Evolutionary conservation across 75 land plant species (phyloP).

Genomic region (Selaginella moellendorffii): DNA sequence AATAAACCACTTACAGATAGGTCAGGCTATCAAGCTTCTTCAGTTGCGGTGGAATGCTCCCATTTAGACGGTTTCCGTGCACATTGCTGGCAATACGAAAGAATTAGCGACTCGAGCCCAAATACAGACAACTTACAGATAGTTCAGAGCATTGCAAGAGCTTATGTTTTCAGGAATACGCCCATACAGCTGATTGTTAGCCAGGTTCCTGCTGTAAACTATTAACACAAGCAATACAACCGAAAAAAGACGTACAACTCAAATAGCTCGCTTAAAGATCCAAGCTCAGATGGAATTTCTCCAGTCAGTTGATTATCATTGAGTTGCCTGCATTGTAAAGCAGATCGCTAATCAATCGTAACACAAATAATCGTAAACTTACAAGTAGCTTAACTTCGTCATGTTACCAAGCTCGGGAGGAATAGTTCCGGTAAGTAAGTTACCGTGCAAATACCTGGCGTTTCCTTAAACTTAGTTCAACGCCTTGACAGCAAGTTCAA

Average conservation of each 20-base stretch:
- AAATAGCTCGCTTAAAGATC: slow-evolving; percentile 50
- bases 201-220: slow-evolving; percentile 45
- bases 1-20: slow-evolving; percentile 87
- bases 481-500: too few species aligned
- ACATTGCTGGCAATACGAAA: slow-evolving; percentile 48
- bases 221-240: not conserved
- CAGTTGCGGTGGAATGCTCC: slow-evolving; percentile 61
- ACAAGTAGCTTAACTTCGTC: slow-evolving; percentile 36
- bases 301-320: slow-evolving; percentile 64
- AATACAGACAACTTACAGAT: too few species aligned
- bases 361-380: slow-evolving; percentile 6
- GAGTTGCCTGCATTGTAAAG: slow-evolving; percentile 40
- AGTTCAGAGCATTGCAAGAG: slow-evolving; percentile 46
- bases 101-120: too few species aligned
- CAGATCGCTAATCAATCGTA: not conserved
- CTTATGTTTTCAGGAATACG: slow-evolving; percentile 80
- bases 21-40: slow-evolving; percentile 74
- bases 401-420: slow-evolving; percentile 93
- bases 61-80: slow-evolving; percentile 60
- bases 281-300: slow-evolving; percentile 64
- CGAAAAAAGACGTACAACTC: slow-evolving; percentile 38
- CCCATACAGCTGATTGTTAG: slow-evolving; percentile 72
- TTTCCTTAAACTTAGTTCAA: too few species aligned
- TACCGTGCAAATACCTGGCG: slow-evolving; percentile 88
- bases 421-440: slow-evolving; percentile 53